Evolutionary conservation across 345 rosid species (phyloP).

Genomic region (Anastatica hierochuntica): DNA sequence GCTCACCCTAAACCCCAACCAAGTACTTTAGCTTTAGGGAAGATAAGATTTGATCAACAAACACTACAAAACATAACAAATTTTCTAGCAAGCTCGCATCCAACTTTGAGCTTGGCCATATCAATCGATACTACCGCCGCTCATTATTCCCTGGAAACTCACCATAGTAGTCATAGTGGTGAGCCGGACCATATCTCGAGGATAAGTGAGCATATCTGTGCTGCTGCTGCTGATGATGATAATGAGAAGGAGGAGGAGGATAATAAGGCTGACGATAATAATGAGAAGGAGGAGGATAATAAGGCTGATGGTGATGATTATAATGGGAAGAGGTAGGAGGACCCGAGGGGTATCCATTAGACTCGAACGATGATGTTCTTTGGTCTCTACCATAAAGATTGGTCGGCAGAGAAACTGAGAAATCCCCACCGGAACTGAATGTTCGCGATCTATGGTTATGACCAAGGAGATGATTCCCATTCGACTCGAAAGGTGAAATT

Average conservation of each 20-base stretch:
- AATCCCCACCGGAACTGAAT: too few species aligned
- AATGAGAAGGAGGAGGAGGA: neutral
- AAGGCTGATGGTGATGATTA: too few species aligned
- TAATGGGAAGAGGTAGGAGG: too few species aligned
- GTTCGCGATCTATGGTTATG: too few species aligned
- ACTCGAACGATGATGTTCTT: too few species aligned
- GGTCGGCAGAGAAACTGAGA: too few species aligned
- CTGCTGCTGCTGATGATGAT: constrained; percentile 1
- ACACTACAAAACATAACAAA: neutral
- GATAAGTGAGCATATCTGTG: too few species aligned
- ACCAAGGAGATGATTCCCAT: constrained; percentile 2
- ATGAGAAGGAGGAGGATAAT: too few species aligned
- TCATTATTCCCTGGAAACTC: constrained; percentile 7
- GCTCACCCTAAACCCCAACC: neutral
- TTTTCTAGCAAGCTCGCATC: neutral
- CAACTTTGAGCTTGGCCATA: neutral
- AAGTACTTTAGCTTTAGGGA: too few species aligned
- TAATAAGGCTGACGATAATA: constrained; percentile 10
- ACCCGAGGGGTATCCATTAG: too few species aligned
- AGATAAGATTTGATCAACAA: too few species aligned
- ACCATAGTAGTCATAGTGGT: neutral
- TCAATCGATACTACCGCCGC: constrained; percentile 5
- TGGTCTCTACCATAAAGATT: too few species aligned
- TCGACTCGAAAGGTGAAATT: constrained; percentile 4
- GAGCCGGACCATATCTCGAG: constrained; percentile 12